Evolutionary conservation across 768 basidiomycete species (phyloP).

Genomic region (Amanita exitialis): DNA sequence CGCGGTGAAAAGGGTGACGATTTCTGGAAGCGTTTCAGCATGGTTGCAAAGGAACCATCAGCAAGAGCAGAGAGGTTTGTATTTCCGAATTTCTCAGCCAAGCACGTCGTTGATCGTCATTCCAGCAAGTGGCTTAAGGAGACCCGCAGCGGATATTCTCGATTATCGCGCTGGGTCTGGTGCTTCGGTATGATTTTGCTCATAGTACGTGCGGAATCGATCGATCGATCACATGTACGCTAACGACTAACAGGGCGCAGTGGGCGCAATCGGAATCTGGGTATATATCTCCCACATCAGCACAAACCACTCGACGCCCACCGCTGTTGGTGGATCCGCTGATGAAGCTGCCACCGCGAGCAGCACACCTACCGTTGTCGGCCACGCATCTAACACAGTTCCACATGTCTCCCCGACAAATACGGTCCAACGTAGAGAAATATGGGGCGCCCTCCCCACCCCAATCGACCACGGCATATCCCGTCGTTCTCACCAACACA

Average conservation of each 20-base stretch:
- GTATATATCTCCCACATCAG: constrained; percentile 46
- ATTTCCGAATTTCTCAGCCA: constrained; percentile 4
- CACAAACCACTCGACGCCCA: constrained; percentile 41
- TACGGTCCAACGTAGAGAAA: constrained; percentile 35
- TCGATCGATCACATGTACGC: not conserved
- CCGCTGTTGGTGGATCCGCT: constrained; percentile 54
- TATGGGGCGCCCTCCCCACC: not conserved
- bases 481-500: not conserved
- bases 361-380: constrained; percentile 8
- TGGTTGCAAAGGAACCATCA: constrained; percentile 55
- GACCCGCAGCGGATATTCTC: constrained; percentile 41
- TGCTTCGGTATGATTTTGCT: constrained; percentile 51
- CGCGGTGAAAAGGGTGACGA: constrained; percentile 72
- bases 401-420: constrained; percentile 50
- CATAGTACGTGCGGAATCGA: constrained; percentile 25
- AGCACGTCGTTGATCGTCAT: not conserved
- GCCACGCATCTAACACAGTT: constrained; percentile 15
- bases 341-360: constrained; percentile 24
- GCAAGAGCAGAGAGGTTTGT: constrained; percentile 38
- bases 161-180: constrained; percentile 62
- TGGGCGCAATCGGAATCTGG: constrained; percentile 48
- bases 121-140: constrained; percentile 58
- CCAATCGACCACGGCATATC: not conserved
- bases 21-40: constrained; percentile 82
- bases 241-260: constrained; percentile 28